Evolutionary conservation across 163 green algal genomes (phyloP), one percentile per base, ranked within the genome.

Genomic region (Trebouxiophyceae sp.): DNA sequence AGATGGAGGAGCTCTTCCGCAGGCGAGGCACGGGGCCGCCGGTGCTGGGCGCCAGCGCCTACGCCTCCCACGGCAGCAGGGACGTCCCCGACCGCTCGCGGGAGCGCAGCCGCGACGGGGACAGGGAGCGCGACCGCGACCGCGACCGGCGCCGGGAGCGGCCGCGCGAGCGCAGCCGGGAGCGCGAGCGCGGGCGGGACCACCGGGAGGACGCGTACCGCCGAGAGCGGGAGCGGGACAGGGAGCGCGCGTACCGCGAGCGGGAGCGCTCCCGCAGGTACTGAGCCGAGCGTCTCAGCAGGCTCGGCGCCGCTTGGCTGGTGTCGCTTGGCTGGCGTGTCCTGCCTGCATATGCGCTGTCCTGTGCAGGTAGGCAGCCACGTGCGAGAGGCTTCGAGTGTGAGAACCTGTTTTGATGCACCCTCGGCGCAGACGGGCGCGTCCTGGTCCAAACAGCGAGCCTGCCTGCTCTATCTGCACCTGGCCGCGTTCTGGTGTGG

Each of bases 1-100:
- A 66, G 45, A 31, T 75, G 45, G 57, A 67, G 44, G 62, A 62
- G 24, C 62, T 23, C 5, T 66, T 75, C 31, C 62, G 67, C 30
- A 44, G 33, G 62, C 44, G 68, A 22, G 56, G 12, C 8, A 44
- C 16, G 8, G 24, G 24, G 7, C 24, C 56, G 6, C 5, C 29
- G 20, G 24, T 6, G 16, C 23, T 20, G 54, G 24, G 28, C 56
- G n/a, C 5, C 24, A 62, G 56, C 12, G 22, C 19, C 28, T 26
- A 39, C 24, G 56, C 29, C 30, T 5, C 56, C 12, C 26, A 22
- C 39, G 56, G 27, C 26, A 46, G 5, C 29, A 45, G 16, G 8
- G 39, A 50, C 8, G 8, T 50, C 39, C 39, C 30, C 22, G 16
- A 20, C 56, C 34, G 56, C 7, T 20, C 34, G 5, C 28, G 56